These are phyloP conservation scores for Neospermospora avenae DNA, from an alignment of 2,329 filamentous ascomycete genomes.

Conservation along the genomic window DNA sequence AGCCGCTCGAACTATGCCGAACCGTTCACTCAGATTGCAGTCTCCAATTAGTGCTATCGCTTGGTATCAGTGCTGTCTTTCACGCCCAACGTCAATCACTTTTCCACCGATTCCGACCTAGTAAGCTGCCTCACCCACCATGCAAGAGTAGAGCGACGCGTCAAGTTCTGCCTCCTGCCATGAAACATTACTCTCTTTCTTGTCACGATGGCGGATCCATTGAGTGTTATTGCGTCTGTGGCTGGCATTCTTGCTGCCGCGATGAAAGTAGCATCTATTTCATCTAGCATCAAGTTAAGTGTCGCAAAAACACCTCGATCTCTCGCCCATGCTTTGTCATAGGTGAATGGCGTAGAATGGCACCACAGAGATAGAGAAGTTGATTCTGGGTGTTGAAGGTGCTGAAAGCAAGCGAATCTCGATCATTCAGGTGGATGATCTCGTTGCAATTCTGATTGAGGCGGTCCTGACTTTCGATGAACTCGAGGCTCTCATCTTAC, in stretches of 20 bases:
- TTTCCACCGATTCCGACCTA: no score
- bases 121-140: no score
- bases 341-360: neutral
- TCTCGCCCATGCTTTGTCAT: neutral
- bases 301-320: neutral
- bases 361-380: neutral
- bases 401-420: neutral
- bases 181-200: no score
- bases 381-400: neutral
- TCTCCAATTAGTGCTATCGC: no score
- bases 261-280: neutral
- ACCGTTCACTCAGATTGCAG: no score
- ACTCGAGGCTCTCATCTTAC: slow-evolving; percentile 10
- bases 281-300: neutral
- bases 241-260: neutral
- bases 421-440: slow-evolving; percentile 14
- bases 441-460: slow-evolving; percentile 11
- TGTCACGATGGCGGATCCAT: no score
- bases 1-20: no score
- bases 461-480: slow-evolving; percentile 12
- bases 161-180: no score
- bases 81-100: no score
- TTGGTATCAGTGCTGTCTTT: no score
- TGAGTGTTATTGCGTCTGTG: neutral
- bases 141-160: no score